Evolutionary conservation across 139 green algal species (phyloP).

Genomic region (Nannochloris sp.): DNA sequence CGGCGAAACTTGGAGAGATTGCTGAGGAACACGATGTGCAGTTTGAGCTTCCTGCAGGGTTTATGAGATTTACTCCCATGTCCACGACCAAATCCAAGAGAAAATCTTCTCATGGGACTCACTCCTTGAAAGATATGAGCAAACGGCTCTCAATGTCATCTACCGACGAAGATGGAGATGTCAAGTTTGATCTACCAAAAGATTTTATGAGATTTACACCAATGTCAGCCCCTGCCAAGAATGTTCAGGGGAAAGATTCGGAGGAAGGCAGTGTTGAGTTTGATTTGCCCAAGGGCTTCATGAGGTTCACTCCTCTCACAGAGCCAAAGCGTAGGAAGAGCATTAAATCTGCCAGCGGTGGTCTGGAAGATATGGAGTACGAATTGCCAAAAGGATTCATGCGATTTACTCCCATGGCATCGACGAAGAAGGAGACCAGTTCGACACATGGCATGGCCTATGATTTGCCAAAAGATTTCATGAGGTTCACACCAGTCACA

Average conservation of each 20-base stretch:
- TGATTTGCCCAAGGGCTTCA: conserved; percentile 22
- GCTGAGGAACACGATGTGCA: conserved; percentile 15
- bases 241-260: not conserved
- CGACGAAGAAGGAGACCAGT: not conserved
- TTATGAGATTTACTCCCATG: conserved; percentile 8
- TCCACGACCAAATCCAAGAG: not conserved
- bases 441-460: not conserved
- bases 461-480: not conserved
- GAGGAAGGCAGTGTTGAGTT: conserved; percentile 15
- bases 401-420: not conserved
- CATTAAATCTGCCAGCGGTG: not conserved
- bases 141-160: no score
- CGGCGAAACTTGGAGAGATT: conserved; percentile 18
- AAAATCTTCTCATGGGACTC: not conserved
- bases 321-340: not conserved
- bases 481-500: conserved; percentile 10
- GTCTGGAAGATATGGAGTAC: not conserved
- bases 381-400: not conserved
- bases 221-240: not conserved
- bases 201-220: conserved; percentile 10
- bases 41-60: conserved; percentile 17
- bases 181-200: conserved; percentile 21
- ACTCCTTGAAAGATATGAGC: not conserved
- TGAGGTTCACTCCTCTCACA: conserved; percentile 1
- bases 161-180: conserved; percentile 10